These are phyloP conservation scores for Plasmodium gaboni DNA, from an alignment of 169 alveolate genomes.

Conservation along the genomic window DNA sequence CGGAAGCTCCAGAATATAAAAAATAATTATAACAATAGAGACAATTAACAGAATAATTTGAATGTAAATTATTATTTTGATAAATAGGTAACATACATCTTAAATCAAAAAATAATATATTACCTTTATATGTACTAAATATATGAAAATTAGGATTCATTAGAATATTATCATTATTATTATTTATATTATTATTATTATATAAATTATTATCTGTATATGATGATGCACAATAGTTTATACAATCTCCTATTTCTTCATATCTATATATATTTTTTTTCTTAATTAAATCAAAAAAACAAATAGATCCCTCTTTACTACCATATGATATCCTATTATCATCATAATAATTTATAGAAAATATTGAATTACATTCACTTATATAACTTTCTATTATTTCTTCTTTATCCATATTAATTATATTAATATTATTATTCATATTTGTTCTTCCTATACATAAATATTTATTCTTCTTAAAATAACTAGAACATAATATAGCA, in stretches of 20 bases:
- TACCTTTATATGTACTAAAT: conserved; percentile 62
- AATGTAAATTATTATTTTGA: conserved; percentile 42
- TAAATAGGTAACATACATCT: conserved; percentile 34
- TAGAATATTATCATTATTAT: no score
- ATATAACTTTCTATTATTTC: conserved; percentile 9
- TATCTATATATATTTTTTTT: conserved; percentile 53
- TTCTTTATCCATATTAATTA: conserved; percentile 47
- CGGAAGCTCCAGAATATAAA: conserved; percentile 56
- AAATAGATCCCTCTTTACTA: conserved; percentile 60
- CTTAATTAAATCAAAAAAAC: conserved; percentile 42
- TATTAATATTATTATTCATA: conserved; percentile 20
- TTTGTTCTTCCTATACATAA: conserved; percentile 53
- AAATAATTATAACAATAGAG: conserved; percentile 18
- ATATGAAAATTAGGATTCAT: conserved; percentile 19
- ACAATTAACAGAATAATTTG: conserved; percentile 42
- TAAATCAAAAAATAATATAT: conserved; percentile 36
- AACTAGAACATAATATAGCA: conserved; percentile 59
- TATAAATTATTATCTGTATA: not conserved
- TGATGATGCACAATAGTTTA: conserved; percentile 24
- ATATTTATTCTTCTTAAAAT: conserved; percentile 1
- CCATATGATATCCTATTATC: conserved; percentile 57
- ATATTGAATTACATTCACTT: conserved; percentile 48
- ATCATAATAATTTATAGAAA: conserved; percentile 50
- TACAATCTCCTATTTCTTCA: conserved; percentile 51
- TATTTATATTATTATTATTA: not conserved